phyloP scores from a whole-genome alignment of 148 eudicot genomes.

The Pharnaceum exiguum region DNA sequence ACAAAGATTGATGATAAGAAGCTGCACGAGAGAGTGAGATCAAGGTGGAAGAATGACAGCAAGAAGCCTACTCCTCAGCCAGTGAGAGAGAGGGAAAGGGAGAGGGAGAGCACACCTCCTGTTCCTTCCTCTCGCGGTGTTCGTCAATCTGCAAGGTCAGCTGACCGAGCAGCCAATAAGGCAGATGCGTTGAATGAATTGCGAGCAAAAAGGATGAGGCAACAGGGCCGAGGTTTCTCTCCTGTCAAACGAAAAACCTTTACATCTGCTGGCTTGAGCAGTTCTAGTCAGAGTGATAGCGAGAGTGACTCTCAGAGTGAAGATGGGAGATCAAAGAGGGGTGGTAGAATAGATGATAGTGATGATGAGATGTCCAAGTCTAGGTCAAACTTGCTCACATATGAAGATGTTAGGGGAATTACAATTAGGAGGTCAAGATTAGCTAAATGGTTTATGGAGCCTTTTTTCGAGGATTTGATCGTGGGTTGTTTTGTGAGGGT shows the following conservation, averaged over 20 bases:
- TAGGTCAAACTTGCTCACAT: constrained; percentile 53
- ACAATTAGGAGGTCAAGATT: constrained; percentile 72
- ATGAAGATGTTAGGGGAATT: constrained; percentile 66
- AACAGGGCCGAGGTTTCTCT: constrained; percentile 67
- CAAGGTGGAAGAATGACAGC: constrained; percentile 61
- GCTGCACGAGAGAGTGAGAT: constrained; percentile 68
- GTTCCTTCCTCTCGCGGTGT: constrained; percentile 55
- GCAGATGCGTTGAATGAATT: constrained; percentile 73
- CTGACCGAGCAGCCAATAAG: constrained; percentile 66
- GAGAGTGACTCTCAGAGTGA: constrained; percentile 76
- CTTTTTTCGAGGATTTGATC: constrained; percentile 90
- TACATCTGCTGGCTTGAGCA: constrained; percentile 47
- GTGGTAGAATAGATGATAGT: constrained; percentile 53
- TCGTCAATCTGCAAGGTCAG: constrained; percentile 72
- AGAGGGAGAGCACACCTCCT: constrained; percentile 56
- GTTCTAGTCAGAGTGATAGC: constrained; percentile 58
- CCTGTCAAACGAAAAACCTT: constrained; percentile 51
- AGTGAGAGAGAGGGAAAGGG: no score
- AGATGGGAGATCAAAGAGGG: constrained; percentile 59
- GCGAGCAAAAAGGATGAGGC: constrained; percentile 67
- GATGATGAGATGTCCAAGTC: constrained; percentile 72
- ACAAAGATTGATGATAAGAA: constrained; percentile 64
- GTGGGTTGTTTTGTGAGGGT: constrained; percentile 98
- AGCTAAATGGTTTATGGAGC: constrained; percentile 98
- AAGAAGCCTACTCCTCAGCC: constrained; percentile 47